Percentiles rank a stretch among this genome's conserved stretches.
Conservation (phyloP, 352 stramenopile species). For the Globisporangium carolinianum region DNA sequence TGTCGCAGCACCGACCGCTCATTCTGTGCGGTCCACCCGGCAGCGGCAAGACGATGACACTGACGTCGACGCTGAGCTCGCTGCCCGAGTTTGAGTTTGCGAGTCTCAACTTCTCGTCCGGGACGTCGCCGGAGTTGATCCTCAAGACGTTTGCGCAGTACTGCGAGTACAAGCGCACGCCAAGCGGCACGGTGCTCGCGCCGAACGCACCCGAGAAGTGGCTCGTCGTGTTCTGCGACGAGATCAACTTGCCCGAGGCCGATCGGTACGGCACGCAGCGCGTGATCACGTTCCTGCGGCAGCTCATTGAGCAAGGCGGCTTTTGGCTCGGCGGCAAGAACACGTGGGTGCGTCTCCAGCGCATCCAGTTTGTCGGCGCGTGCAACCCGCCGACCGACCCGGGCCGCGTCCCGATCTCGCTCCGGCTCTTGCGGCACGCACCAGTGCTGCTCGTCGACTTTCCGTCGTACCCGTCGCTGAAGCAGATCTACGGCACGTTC, state of each 20-base stretch:
- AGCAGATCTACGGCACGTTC: constrained; percentile 99
- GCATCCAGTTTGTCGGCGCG: constrained; percentile 95
- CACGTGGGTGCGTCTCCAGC: constrained; percentile 88
- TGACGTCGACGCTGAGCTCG: constrained; percentile 96
- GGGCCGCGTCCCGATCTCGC: constrained; percentile 94
- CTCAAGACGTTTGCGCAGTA: constrained; percentile 98
- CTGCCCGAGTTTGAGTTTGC: constrained; percentile 98
- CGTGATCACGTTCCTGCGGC: constrained; percentile 99
- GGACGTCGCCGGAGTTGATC: constrained; percentile 98
- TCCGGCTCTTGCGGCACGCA: constrained; percentile 97
- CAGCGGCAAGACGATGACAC: constrained; percentile 99
- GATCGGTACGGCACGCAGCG: constrained; percentile 99
- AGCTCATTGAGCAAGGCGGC: constrained; percentile 96
- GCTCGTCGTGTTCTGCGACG: constrained; percentile 99
- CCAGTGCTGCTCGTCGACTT: constrained; percentile 99
- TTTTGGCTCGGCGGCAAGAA: constrained; percentile 87
- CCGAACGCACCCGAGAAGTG: constrained; percentile 93
- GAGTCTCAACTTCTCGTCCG: constrained; percentile 99
- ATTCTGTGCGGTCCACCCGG: constrained; percentile 98
- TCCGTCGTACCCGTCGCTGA: constrained; percentile 92
- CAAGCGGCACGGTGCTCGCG: constrained; percentile 94
- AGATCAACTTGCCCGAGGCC: constrained; percentile 99
- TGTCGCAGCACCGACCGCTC: constrained; percentile 94
- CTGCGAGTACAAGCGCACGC: constrained; percentile 97
- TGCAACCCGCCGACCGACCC: constrained; percentile 99